Evolutionary conservation across 1,284 basidiomycete species (phyloP), one percentile per base, ranked within the genome.

Genomic region (Phellinidium pouzarii): DNA sequence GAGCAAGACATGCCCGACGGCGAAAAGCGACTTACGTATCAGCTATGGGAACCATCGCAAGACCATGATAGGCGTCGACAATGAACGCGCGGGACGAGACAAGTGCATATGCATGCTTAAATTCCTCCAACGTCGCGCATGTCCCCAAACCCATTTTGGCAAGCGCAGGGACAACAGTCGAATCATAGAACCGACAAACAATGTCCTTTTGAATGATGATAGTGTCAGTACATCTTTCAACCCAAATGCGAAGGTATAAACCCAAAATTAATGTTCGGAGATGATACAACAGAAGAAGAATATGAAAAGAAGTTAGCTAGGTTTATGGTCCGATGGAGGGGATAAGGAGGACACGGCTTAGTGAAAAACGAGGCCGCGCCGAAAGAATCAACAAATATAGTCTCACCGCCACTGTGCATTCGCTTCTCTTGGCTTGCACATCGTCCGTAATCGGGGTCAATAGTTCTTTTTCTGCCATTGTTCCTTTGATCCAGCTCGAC

Each of bases 11-110:
- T n/a, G 0, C 12, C 40, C 8, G 47, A 48, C 3, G 47, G 26
- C 19, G 47, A 26, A 50, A 52, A 17, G 44, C 3, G 9, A 77
- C 87, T 68, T 64, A 91, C 80, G 83, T 77, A 67, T 95, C 93
- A 25, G 92, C 91, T 56, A 94, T 79, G 1, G 93, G 92, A 11
- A 94, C 90, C 79, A 97, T 87, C 1, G 87, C 80, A 19, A 94
- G 72, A 1, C 84, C 82, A 66, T 94, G 91, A 65, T 84, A 94
- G 3, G 82, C 76, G 65, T 96, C 93, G 50, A 94, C 82, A 49
- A 90, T 70, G 69, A 97, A 97, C 0, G 93, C 87, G 37, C 93
- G 77, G 2, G 91, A 91, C 8, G 84, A 87, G 38, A 94, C 89
- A 25, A 95, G 77, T 3, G 83, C 78, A 68, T 86, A 94, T 1